A percentile compares a stretch with the other conserved stretches of the same genome.
These are phyloP conservation scores for Agrostemma githago DNA, from an alignment of 148 eudicot genomes.

Conservation along the genomic window DNA sequence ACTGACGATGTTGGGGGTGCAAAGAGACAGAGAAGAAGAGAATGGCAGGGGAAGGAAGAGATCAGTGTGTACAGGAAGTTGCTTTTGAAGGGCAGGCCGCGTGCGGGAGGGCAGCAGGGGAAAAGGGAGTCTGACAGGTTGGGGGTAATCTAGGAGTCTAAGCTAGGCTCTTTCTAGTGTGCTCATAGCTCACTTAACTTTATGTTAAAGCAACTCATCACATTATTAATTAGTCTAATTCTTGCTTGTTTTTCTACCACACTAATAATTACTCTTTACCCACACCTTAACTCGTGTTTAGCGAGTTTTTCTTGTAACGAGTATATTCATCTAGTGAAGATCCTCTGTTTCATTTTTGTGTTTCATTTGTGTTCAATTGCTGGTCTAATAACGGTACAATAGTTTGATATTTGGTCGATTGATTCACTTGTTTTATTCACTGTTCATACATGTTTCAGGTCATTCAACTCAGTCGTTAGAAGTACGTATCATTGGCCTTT, in stretches of 20 bases:
- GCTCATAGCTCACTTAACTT: not conserved
- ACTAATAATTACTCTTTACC: not conserved
- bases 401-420: no score
- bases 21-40: conserved; percentile 5
- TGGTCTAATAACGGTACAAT: no score
- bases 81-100: conserved; percentile 17
- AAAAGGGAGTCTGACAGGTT: conserved; percentile 24
- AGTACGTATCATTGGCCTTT: no score
- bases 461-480: no score
- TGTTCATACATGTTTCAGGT: no score
- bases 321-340: no score
- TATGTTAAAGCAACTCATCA: not conserved
- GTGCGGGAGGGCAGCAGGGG: conserved; percentile 31
- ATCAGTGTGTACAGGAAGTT: not conserved
- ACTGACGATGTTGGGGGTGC: not conserved
- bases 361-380: no score
- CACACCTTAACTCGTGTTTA: not conserved
- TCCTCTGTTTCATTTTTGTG: no score
- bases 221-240: no score
- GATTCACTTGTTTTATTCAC: no score
- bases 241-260: not conserved
- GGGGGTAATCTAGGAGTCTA: conserved; percentile 10
- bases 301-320: no score
- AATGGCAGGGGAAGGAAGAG: conserved; percentile 10
- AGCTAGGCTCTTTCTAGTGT: not conserved